Evolutionary conservation across 2,329 filamentous ascomycete genomes (phyloP), one percentile per base, ranked within the genome.

Genomic region (Venturia carpophila): DNA sequence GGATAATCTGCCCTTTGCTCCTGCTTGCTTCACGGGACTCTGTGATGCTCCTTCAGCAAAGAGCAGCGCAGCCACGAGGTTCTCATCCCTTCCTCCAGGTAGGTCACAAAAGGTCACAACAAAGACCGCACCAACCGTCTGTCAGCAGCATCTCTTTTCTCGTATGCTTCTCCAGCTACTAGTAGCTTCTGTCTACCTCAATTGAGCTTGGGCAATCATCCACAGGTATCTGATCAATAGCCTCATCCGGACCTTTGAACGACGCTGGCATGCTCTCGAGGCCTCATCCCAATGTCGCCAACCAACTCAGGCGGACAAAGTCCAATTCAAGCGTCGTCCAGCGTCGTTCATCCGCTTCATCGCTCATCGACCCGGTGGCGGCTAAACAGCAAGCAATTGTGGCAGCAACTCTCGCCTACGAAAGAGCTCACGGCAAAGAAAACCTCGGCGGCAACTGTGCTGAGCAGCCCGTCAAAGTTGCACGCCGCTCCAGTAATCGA

Each of bases 361-460:
- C 45, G 11, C 65, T 52, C 67, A 55, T 71, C 15, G 71, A 75
- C 64, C 70, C 70, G 1, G 70, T 71, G 24, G 65, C 71, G 7
- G 70, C 71, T 37, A 71, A 73, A 62, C 70, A 74, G 43, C 74
- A 77, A 67, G 75, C 75, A 34, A 34, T 75, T 39, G 73, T 71
- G n/a, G 75, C 75, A 62, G 75, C 75, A 21, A 71, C 73, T 1
- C 68, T 72, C 45, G 75, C 75, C 30, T 77, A 71, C 56, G 69
- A 69, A 64, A 69, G 74, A 62, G 73, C 74, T 10, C 73, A 73
- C 66, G 11, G 68, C 70, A 6, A 70, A 68, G n/a, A 64, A 65
- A 24, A 63, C 65, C 15, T 68, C 69, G 43, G 47, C 10, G 13
- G 24, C 27, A 37, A 13, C 63, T 55, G 52, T 56, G 30, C 10